Percentiles rank a stretch among this genome's conserved stretches.
Conservation (phyloP, 139 green algal genomes). For the Chlorella sp. region DNA sequence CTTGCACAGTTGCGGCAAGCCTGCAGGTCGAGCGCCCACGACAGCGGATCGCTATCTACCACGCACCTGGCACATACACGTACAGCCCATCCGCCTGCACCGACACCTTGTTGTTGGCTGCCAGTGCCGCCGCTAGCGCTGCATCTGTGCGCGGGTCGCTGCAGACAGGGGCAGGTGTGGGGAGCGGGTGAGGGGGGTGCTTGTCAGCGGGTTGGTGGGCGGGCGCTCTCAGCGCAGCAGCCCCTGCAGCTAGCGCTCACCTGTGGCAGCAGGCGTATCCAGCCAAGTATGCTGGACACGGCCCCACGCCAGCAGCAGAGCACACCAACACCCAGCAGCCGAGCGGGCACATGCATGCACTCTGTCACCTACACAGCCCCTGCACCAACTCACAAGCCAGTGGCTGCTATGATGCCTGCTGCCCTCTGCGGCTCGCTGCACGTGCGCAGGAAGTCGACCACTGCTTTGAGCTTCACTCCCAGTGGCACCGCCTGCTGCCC, state of each 20-base stretch:
- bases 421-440: slow-evolving; percentile 1
- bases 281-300: no score
- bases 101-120: slow-evolving; percentile 16
- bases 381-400: slow-evolving; percentile 17
- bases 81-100: slow-evolving; percentile 12
- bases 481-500: slow-evolving; percentile 10
- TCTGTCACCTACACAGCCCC: no score
- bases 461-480: slow-evolving; percentile 34
- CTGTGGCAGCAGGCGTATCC: no score
- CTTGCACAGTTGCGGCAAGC: no score
- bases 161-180: neutral
- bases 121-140: slow-evolving; percentile 3
- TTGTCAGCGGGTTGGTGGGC: neutral
- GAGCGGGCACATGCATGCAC: neutral
- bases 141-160: neutral
- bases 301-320: neutral
- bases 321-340: neutral
- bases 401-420: neutral
- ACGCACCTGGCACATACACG: slow-evolving; percentile 5
- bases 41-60: neutral
- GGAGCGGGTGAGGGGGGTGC: neutral
- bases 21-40: no score
- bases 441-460: slow-evolving; percentile 41
- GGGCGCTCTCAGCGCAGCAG: neutral
- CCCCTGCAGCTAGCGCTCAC: no score